A percentile compares a stretch with the other conserved stretches of the same genome.
Evolutionary conservation across 805 yeast species (phyloP).

Genomic region (Pichia nakasei): DNA sequence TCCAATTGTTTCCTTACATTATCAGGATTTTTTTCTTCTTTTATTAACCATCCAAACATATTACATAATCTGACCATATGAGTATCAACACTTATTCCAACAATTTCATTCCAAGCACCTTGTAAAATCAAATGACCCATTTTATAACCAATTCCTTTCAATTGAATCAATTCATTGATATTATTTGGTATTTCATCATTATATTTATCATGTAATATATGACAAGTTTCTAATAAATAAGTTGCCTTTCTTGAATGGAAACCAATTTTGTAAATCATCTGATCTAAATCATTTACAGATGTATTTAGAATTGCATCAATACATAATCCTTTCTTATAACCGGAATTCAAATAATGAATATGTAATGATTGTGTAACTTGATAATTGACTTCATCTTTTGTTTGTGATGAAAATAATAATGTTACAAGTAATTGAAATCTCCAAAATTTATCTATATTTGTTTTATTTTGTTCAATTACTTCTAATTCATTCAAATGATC

Average conservation of each 20-base stretch:
- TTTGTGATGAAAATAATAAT: constrained; percentile 83
- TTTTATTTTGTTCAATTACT: constrained; percentile 7
- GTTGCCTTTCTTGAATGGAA: constrained; percentile 75
- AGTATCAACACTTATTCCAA: constrained; percentile 92
- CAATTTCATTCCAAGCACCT: constrained; percentile 66
- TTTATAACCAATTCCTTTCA: constrained; percentile 95
- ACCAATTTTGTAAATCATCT: constrained; percentile 70
- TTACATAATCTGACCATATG: constrained; percentile 76
- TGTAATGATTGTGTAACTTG: constrained; percentile 62
- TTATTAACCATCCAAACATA: constrained; percentile 70
- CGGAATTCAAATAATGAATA: constrained; percentile 30
- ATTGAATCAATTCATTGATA: constrained; percentile 49
- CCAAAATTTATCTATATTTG: constrained; percentile 28
- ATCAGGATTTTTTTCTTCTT: constrained; percentile 55
- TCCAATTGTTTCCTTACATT: constrained; percentile 60
- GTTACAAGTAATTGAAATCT: constrained; percentile 73
- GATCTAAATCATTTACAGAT: constrained; percentile 51
- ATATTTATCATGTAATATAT: constrained; percentile 39
- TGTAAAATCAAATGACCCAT: constrained; percentile 83
- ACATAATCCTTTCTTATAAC: constrained; percentile 44
- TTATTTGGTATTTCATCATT: constrained; percentile 67
- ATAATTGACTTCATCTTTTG: constrained; percentile 80
- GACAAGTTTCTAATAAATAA: constrained; percentile 56
- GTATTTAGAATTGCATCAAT: constrained; percentile 44
- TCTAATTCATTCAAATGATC: background rate